Percentiles rank a stretch among this genome's conserved stretches.
Conservation (phyloP, 306 rosid species). For the Gleditsia sinensis region DNA sequence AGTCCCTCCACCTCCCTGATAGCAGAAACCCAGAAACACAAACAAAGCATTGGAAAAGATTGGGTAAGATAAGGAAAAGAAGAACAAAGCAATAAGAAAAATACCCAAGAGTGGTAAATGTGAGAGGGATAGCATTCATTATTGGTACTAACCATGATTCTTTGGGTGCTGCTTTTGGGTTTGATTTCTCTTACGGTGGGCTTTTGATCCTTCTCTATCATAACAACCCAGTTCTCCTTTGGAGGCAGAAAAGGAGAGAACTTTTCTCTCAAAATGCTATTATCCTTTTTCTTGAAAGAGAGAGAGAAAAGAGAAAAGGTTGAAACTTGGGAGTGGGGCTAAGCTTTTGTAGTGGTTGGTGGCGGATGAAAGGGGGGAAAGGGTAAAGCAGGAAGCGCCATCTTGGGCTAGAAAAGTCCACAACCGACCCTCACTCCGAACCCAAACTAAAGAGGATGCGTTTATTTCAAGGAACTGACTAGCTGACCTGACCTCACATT, state of each 20-base stretch:
- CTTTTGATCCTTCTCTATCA: constrained; percentile 30
- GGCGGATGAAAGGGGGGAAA: background rate
- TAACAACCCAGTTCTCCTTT: constrained; percentile 23
- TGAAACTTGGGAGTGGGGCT: constrained; percentile 25
- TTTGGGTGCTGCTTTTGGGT: constrained; percentile 28
- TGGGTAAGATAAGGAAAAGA: background rate
- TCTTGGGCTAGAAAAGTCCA: constrained; percentile 51
- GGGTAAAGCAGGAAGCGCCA: background rate
- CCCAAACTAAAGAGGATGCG: constrained; percentile 46
- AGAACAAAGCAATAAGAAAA: background rate
- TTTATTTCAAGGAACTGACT: constrained; percentile 47
- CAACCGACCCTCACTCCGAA: constrained; percentile 49
- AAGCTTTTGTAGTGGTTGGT: constrained; percentile 55
- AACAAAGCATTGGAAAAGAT: constrained; percentile 9
- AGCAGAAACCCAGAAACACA: constrained; percentile 19
- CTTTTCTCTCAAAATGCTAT: constrained; percentile 15
- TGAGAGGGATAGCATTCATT: constrained; percentile 12
- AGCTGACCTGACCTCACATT: constrained; percentile 9
- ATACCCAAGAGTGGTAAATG: constrained; percentile 17
- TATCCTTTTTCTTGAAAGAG: constrained; percentile 22
- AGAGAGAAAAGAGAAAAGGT: constrained; percentile 27
- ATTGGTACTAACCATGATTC: constrained; percentile 53
- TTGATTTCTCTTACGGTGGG: constrained; percentile 34
- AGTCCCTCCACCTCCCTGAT: constrained; percentile 43
- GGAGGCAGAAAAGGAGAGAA: constrained; percentile 33